Evolutionary conservation across 2,329 filamentous ascomycete species (phyloP), one percentile per base, ranked within the genome.

Genomic region (Nemania diffusa): DNA sequence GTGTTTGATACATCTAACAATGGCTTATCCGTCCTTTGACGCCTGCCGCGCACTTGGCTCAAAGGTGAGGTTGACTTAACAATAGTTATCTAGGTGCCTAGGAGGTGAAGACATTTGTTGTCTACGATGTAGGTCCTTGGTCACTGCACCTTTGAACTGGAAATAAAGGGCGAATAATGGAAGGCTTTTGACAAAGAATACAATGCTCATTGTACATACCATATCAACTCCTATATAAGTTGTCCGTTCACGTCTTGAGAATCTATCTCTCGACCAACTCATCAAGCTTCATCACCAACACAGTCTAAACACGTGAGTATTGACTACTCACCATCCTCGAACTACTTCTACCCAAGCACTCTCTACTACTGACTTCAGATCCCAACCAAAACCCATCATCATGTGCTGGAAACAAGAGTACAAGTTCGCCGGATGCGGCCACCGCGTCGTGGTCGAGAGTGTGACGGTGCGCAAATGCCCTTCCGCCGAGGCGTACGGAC

Each of bases 401-500:
- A 74, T 75, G 72, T 73, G 72, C 50, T 70, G 62, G 50, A 67
- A 68, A 48, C 68, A 67, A 15, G 64, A 70, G 50, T 48, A 62
- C 13, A 29, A 57, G 17, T 73, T 55, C 59, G n/a, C 22, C 22
- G 11, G 32, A 13, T 74, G 73, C 29, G 62, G 64, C 13, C 65
- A 70, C 48, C 72, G 71, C 40, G 22, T 51, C 40, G 26, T 65
- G 5, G 20, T 59, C 29, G 40, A 53, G 15, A 58, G 60, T 24
- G 15, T 50, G 6, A 27, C 26, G 2, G 44, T 61, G 40, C 59
- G 46, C 20, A 61, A 51, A n/a, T 70, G 65, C 34, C 22, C 51
- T 13, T 22, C 15, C 1, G 57, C 57, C 1, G 22, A 63, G 7
- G 65, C 62, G 5, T 65, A 65, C 48, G 57, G 62, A 7, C 46